Evolutionary conservation across 306 rosid genomes (phyloP).

Genomic region (Hylodesmum podocarpum): DNA sequence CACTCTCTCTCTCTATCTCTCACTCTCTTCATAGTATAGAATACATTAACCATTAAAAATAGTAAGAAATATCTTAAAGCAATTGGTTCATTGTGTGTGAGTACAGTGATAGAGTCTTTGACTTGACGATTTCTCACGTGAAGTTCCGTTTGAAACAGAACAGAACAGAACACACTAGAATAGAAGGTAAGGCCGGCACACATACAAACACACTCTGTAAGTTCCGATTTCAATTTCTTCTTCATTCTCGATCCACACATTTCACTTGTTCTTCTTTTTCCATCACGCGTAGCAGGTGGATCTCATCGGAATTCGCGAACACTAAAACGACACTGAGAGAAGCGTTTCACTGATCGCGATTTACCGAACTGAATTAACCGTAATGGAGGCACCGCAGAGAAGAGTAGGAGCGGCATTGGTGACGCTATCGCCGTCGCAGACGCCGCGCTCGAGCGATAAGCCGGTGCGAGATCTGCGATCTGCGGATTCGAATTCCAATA

Average conservation of each 20-base stretch:
- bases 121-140: slow-evolving; percentile 39
- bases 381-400: slow-evolving; percentile 77
- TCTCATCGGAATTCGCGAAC: neutral
- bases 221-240: slow-evolving; percentile 34
- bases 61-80: slow-evolving; percentile 14
- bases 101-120: slow-evolving; percentile 25
- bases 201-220: no score
- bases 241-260: slow-evolving; percentile 50
- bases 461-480: slow-evolving; percentile 91
- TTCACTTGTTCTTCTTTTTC: slow-evolving; percentile 14
- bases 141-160: slow-evolving; percentile 29
- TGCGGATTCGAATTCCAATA: slow-evolving; percentile 80
- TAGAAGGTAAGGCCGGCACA: slow-evolving; percentile 44
- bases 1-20: slow-evolving; percentile 20
- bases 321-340: neutral
- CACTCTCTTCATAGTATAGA: neutral
- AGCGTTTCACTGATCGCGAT: slow-evolving; percentile 21
- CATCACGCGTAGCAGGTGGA: slow-evolving; percentile 5
- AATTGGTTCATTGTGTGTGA: slow-evolving; percentile 11
- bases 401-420: slow-evolving; percentile 87
- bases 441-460: slow-evolving; percentile 91
- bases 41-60: slow-evolving; percentile 16
- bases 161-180: slow-evolving; percentile 23
- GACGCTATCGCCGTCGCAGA: slow-evolving; percentile 85
- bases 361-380: slow-evolving; percentile 10